Evolutionary conservation across 805 yeast species (phyloP).

Genomic region (Ogataea thermomethanolica): DNA sequence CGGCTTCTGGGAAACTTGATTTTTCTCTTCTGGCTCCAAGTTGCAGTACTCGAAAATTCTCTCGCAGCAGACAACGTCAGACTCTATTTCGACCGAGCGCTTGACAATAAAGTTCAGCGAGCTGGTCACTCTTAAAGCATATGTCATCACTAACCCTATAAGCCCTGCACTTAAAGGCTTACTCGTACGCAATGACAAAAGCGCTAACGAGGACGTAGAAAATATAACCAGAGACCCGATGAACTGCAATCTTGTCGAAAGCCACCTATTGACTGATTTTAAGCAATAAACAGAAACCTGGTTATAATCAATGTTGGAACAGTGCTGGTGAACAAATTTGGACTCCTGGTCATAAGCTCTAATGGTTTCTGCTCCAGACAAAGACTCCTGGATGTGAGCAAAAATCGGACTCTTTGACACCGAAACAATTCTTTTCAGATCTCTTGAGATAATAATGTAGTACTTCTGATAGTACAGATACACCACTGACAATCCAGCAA

Average conservation of each 20-base stretch:
- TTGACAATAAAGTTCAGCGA: constrained; percentile 56
- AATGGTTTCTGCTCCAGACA: constrained; percentile 74
- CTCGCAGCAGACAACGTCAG: constrained; percentile 78
- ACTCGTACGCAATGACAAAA: constrained; percentile 36
- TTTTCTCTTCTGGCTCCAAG: constrained; percentile 66
- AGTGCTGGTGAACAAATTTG: constrained; percentile 58
- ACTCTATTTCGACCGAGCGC: constrained; percentile 59
- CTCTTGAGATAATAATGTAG: constrained; percentile 70
- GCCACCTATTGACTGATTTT: constrained; percentile 62
- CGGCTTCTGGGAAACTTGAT: constrained; percentile 35
- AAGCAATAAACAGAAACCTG: constrained; percentile 46
- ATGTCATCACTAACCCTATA: constrained; percentile 63
- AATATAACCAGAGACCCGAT: constrained; percentile 57
- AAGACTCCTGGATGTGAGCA: constrained; percentile 78
- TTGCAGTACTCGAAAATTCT: constrained; percentile 84
- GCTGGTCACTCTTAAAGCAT: constrained; percentile 54
- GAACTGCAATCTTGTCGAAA: constrained; percentile 56
- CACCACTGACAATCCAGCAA: constrained; percentile 45
- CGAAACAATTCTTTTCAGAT: constrained; percentile 69
- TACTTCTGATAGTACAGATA: constrained; percentile 69
- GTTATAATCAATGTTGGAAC: constrained; percentile 46
- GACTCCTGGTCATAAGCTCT: constrained; percentile 68
- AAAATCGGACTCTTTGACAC: constrained; percentile 72
- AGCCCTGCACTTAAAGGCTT: constrained; percentile 52
- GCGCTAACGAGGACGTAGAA: constrained; percentile 46